Conservation (phyloP, 2,329 filamentous ascomycete species). For the Sporothrix schenckii region DNA sequence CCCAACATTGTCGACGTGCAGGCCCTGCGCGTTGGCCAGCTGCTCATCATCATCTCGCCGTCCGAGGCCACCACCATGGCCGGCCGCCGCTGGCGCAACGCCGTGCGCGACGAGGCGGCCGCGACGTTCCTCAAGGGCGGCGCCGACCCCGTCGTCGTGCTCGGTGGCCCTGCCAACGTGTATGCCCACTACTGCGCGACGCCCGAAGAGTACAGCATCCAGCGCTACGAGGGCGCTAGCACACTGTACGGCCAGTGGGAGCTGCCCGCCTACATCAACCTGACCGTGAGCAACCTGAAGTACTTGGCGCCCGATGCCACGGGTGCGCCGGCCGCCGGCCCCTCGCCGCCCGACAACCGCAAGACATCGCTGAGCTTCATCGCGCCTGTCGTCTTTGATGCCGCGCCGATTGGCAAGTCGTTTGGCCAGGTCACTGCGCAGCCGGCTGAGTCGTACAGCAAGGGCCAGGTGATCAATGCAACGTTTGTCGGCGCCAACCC, state of each 20-base stretch:
- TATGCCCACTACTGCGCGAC: conserved; percentile 85
- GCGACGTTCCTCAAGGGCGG: conserved; percentile 45
- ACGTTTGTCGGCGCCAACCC: conserved; percentile 86
- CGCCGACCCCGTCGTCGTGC: conserved; percentile 70
- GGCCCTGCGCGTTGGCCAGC: conserved; percentile 76
- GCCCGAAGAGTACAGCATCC: conserved; percentile 76
- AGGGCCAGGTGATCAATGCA: conserved; percentile 63
- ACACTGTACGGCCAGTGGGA: conserved; percentile 85
- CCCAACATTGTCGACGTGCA: conserved; percentile 91
- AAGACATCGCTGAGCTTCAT: conserved; percentile 79
- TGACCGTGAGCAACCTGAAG: conserved; percentile 71
- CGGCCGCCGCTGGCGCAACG: conserved; percentile 79
- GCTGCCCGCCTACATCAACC: conserved; percentile 83
- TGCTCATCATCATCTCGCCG: conserved; percentile 82
- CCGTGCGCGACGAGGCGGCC: conserved; percentile 59
- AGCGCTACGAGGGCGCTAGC: conserved; percentile 82
- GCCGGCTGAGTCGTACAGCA: conserved; percentile 54
- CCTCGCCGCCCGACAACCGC: conserved; percentile 75
- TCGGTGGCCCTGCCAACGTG: conserved; percentile 87
- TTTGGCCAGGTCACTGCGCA: conserved; percentile 68
- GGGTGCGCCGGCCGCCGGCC: conserved; percentile 55
- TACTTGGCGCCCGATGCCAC: conserved; percentile 61
- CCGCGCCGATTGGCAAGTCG: conserved; percentile 62
- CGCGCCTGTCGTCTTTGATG: conserved; percentile 74
- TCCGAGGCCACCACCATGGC: conserved; percentile 92